These are phyloP conservation scores for Lolium perenne DNA, from an alignment of 176 grass and related monocot species.

Conservation along the genomic window DNA sequence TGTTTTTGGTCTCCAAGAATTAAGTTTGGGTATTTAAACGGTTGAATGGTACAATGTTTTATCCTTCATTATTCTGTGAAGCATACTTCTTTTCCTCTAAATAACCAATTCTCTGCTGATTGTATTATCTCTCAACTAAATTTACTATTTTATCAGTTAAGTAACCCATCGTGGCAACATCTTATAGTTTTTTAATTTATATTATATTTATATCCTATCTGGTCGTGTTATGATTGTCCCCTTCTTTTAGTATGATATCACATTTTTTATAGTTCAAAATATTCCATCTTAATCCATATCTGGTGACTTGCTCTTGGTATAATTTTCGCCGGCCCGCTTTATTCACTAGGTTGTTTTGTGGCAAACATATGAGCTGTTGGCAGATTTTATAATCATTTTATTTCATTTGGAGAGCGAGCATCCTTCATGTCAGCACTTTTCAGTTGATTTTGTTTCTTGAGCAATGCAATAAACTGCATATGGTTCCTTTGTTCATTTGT, in stretches of 20 bases:
- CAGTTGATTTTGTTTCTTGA: constrained; percentile 10
- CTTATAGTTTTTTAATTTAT: not conserved
- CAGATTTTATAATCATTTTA: not conserved
- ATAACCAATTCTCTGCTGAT: constrained; percentile 15
- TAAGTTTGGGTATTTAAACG: not conserved
- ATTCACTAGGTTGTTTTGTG: not conserved
- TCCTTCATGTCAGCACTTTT: not conserved
- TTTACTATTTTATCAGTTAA: constrained; percentile 11
- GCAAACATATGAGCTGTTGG: not conserved
- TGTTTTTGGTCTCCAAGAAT: constrained; percentile 19
- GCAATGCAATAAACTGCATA: not conserved
- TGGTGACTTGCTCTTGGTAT: not conserved
- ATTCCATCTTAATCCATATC: not conserved
- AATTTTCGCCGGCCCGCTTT: not conserved
- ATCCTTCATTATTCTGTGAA: not conserved
- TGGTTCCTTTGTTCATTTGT: not conserved
- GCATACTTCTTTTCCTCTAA: not conserved
- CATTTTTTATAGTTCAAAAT: not conserved
- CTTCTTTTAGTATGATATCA: not conserved
- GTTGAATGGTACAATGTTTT: not conserved
- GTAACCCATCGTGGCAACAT: not conserved
- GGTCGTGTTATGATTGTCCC: not conserved
- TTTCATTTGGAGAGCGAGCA: not conserved
- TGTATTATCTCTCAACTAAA: not conserved
- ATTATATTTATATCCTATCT: not conserved